Evolutionary conservation across 768 basidiomycete species (phyloP), one percentile per base, ranked within the genome.

Genomic region (Butyriboletus loyo): DNA sequence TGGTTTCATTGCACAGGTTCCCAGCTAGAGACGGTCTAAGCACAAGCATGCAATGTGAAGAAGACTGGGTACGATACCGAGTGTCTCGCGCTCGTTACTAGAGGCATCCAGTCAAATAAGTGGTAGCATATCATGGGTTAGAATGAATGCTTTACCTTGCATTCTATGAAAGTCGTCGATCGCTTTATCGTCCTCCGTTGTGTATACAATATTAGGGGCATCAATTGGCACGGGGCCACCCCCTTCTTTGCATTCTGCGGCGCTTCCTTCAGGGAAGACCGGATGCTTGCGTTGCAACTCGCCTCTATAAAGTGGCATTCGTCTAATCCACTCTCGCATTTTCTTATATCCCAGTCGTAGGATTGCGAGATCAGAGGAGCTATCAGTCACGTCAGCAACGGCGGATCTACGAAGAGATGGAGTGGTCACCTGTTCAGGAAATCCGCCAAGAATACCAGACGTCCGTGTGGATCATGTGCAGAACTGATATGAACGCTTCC

Each of bases 1-100:
- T 4, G 82, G 75, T 62, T 83, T 85, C 85, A 87, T 86, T 1
- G 83, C 78, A 52, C 84, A 86, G 0, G 84, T 86, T 35, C 84
- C 84, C 14, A 83, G 72, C 83, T 85, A 40, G 24, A 34, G 1
- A 41, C 30, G 13, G 19, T 11, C 11, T 51, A 19, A 36, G 44
- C 5, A 51, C 6, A 28, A 27, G 43, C 14, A 44, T 7, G 3
- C 3, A 22, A 45, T 28, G 11, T 0, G 8, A 40, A 43, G 17
- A 30, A 43, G 17, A 30, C 9, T 1, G 7, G 15, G 31, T 24
- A 27, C 46, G 51, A 44, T 53, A 72, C 72, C 49, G 70, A 69
- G 47, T 72, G 72, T 57, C 68, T 68, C 1, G 68, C 58, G 15
- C 66, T 73, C 14, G 55, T 54, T 5, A 70, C 69, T 72, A 45